These are phyloP conservation scores for Botrytis squamosa DNA, from an alignment of 2,329 filamentous ascomycete genomes.

Conservation along the genomic window DNA sequence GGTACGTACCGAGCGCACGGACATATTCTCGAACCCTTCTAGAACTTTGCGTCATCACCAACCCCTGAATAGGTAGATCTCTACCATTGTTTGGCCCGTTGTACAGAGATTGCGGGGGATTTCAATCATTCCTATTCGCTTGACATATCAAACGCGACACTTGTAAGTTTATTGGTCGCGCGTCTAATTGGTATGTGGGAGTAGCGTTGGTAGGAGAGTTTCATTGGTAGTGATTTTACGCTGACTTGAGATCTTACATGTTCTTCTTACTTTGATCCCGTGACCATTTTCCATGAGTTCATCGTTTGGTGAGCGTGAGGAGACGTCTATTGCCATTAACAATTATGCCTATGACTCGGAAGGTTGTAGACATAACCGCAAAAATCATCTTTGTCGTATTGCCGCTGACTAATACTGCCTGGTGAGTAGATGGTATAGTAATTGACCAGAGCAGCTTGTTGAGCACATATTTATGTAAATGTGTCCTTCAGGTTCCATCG, in stretches of 20 bases:
- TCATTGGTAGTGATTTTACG: background rate
- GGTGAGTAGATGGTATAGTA: background rate
- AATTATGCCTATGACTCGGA: background rate
- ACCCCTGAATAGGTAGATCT: background rate
- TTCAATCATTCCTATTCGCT: background rate
- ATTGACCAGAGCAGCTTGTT: background rate
- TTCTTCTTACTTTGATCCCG: background rate
- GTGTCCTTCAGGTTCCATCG: background rate
- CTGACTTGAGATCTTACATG: background rate
- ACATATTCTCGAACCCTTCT: background rate
- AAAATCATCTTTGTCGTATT: background rate
- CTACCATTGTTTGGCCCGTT: background rate
- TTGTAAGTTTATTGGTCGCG: background rate
- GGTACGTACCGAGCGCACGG: background rate
- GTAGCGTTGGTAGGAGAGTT: no score
- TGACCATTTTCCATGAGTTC: background rate
- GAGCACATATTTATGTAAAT: fast-evolving
- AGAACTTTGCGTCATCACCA: background rate
- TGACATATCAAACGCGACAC: fast-evolving
- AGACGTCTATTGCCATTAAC: background rate
- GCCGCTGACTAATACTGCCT: background rate
- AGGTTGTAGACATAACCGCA: no score
- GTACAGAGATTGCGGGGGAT: background rate
- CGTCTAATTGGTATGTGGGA: background rate
- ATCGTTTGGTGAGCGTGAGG: background rate